Evolutionary conservation across 2,329 filamentous ascomycete species (phyloP), one percentile per base, ranked within the genome.

Genomic region (Hypoxylon sp.): DNA sequence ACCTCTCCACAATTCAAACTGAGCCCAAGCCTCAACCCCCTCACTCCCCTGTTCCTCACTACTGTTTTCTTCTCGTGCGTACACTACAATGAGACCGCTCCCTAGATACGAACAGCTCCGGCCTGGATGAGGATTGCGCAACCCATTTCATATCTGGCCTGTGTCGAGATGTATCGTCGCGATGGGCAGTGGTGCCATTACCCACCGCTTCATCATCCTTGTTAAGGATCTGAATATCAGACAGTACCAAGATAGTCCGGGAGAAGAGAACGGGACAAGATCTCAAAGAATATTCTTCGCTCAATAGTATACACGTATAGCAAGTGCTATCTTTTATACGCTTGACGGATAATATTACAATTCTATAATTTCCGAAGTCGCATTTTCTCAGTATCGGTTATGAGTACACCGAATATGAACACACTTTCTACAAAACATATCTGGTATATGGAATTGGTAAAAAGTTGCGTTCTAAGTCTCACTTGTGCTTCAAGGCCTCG

Each of bases 161-260:
- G 61, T 63, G 66, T 68, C 62, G 62, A 61, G 60, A 52, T 51
- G 43, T 64, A 30, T 64, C 57, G 41, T 50, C 60, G 46, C 43
- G 57, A 71, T 61, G 53, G 23, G 67, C 73, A 76, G 73, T 80
- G 76, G 79, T 74, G 75, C 75, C 75, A 80, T 78, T 74, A 75
- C 75, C 78, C 78, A 79, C 78, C 50, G 60, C 45, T 57, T 30
- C 38, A 68, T 30, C 38, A 68, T 58, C 66, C 68, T 57, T 50
- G 66, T 17, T 41, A 51, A 65, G 63, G 64, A 71, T 69, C 70
- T 34, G 63, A 65, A 65, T 63, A 68, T 72, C 67, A 74, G 59
- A 71, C 70, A 63, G 61, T 57, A 53, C 64, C 55, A 61, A 14
- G 63, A 38, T 51, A 51, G 62, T 51, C 48, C 58, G 60, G 48